Evolutionary conservation across 164 flowering plant species (phyloP).

Genomic region (Saururus chinensis): DNA sequence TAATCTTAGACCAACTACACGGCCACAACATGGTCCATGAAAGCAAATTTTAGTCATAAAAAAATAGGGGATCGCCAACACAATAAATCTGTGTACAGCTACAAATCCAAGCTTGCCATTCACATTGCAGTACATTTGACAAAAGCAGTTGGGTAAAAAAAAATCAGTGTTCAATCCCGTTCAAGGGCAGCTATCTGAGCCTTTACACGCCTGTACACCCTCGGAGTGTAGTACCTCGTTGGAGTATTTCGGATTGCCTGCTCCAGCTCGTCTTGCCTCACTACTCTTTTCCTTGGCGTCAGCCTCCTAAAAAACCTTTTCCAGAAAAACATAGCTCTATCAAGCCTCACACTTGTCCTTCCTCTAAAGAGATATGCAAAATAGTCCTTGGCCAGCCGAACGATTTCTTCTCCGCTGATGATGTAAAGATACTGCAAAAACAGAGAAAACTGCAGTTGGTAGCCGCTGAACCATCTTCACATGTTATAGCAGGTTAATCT

Average conservation of each 20-base stretch:
- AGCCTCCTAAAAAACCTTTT: conserved; percentile 10
- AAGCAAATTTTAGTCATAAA: no score
- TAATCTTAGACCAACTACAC: no score
- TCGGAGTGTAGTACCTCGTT: conserved; percentile 54
- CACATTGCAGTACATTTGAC: not conserved
- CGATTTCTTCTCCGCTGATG: conserved; percentile 41
- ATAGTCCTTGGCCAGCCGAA: conserved; percentile 36
- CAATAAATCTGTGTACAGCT: no score
- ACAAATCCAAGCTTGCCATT: no score
- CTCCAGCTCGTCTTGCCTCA: conserved; percentile 36
- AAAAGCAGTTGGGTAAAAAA: not conserved
- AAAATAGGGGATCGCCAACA: no score
- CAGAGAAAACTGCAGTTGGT: not conserved
- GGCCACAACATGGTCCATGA: no score
- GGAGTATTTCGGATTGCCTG: conserved; percentile 37
- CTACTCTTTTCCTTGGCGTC: conserved; percentile 17
- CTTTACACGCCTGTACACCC: conserved; percentile 12
- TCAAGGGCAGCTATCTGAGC: not conserved
- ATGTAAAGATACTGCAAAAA: conserved; percentile 53
- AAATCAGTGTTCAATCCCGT: not conserved
- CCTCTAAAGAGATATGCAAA: conserved; percentile 31
- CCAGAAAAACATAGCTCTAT: conserved; percentile 26
- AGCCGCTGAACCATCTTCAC: not conserved
- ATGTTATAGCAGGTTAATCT: not conserved
- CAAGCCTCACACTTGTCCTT: conserved; percentile 38